Evolutionary conservation across 2,329 filamentous ascomycete species (phyloP).

Genomic region (Mycosphaerella sp.): DNA sequence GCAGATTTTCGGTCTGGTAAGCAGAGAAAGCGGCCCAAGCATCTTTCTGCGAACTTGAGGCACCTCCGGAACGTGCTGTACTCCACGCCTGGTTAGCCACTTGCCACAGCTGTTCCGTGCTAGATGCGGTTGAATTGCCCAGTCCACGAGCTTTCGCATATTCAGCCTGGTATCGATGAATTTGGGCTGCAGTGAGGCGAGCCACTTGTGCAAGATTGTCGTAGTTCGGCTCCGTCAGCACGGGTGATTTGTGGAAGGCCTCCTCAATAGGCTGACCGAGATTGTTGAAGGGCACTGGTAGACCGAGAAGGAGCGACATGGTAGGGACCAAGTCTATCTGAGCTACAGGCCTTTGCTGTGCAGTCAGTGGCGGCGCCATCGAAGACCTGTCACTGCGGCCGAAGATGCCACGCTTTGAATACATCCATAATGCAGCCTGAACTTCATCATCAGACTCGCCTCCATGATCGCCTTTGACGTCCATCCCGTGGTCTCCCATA

Average conservation of each 20-base stretch:
- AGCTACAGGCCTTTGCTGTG: conserved; percentile 65
- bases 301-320: conserved; percentile 74
- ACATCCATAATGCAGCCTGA: conserved; percentile 96
- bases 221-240: conserved; percentile 52
- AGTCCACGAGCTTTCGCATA: conserved; percentile 70
- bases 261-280: conserved; percentile 89
- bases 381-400: conserved; percentile 63
- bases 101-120: conserved; percentile 50
- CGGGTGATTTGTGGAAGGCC: conserved; percentile 62
- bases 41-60: conserved; percentile 25
- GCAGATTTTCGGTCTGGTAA: conserved; percentile 74
- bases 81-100: conserved; percentile 52
- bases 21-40: conserved; percentile 55
- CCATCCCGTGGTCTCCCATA: conserved; percentile 99
- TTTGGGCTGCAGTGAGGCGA: conserved; percentile 72
- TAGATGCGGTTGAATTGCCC: conserved; percentile 50
- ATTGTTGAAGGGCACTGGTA: conserved; percentile 95
- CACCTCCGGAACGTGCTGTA: conserved; percentile 24
- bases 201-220: conserved; percentile 70
- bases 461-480: conserved; percentile 94
- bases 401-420: conserved; percentile 80
- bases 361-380: conserved; percentile 55
- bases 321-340: conserved; percentile 97
- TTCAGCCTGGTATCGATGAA: conserved; percentile 78
- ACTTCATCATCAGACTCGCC: conserved; percentile 96